Conservation (phyloP, 2,329 filamentous ascomycete genomes). For the Scleromitrula shiraiana region DNA sequence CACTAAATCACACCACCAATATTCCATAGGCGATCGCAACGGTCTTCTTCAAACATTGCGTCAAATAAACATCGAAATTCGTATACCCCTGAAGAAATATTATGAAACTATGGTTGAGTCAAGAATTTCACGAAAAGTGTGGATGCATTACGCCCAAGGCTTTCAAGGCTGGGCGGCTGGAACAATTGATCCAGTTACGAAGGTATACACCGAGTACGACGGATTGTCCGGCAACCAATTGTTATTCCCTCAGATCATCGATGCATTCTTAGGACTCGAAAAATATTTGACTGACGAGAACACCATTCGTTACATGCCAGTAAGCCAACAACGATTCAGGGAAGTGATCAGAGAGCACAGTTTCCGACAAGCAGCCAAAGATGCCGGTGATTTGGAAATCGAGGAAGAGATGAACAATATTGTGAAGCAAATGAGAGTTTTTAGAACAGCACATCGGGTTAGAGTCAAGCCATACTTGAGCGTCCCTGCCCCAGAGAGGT, state of each 20-base stretch:
- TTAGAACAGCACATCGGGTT: slow-evolving; percentile 28
- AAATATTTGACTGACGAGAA: slow-evolving; percentile 25
- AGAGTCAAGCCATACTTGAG: slow-evolving; percentile 27
- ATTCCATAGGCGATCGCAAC: slow-evolving; percentile 1
- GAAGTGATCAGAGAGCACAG: slow-evolving; percentile 2
- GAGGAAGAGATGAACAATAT: slow-evolving; percentile 24
- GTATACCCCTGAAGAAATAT: slow-evolving; percentile 23
- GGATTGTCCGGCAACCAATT: slow-evolving; percentile 33
- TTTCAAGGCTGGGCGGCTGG: slow-evolving; percentile 33
- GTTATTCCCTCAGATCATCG: slow-evolving; percentile 30
- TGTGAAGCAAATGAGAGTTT: slow-evolving; percentile 30
- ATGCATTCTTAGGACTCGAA: slow-evolving; percentile 31
- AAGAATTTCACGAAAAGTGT: slow-evolving; percentile 25
- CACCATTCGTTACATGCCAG: slow-evolving; percentile 7
- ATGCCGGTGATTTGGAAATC: slow-evolving; percentile 20
- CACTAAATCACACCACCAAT: slow-evolving; percentile 2
- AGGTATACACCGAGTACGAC: slow-evolving; percentile 27
- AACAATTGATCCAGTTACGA: slow-evolving; percentile 17
- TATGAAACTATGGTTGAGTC: slow-evolving; percentile 27
- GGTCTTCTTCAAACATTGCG: slow-evolving; percentile 1
- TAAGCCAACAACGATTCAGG: slow-evolving; percentile 1
- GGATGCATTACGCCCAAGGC: slow-evolving; percentile 31
- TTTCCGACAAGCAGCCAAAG: slow-evolving; percentile 1
- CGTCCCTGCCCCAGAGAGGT: slow-evolving; percentile 28
- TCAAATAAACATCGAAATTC: slow-evolving; percentile 13